These are phyloP conservation scores for Botrytis elliptica DNA, from an alignment of 2,329 filamentous ascomycete genomes.

Conservation along the genomic window DNA sequence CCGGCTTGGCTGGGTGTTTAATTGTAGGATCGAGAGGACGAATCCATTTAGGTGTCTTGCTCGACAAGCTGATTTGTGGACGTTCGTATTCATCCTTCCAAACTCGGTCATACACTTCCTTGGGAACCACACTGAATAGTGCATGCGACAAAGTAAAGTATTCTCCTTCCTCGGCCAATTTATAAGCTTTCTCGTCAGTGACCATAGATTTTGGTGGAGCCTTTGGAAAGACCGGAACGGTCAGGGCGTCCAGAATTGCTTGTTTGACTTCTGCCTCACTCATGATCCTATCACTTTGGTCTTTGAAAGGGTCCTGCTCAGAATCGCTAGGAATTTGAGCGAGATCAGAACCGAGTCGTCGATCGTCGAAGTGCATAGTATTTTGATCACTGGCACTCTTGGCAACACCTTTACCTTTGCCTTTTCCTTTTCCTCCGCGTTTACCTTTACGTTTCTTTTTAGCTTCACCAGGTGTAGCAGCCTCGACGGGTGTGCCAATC, in stretches of 20 bases:
- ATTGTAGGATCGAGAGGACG: neutral
- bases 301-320: neutral
- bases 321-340: neutral
- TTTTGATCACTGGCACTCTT: neutral
- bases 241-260: neutral
- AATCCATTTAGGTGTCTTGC: neutral
- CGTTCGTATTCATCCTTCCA: slow-evolving; percentile 2
- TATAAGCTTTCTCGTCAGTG: neutral
- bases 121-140: slow-evolving; percentile 6
- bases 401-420: neutral
- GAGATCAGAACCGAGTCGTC: slow-evolving; percentile 2
- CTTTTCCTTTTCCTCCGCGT: neutral
- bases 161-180: neutral
- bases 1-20: neutral
- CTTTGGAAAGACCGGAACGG: neutral
- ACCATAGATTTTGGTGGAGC: neutral
- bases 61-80: slow-evolving; percentile 6
- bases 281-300: neutral
- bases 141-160: neutral
- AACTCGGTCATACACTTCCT: slow-evolving; percentile 1
- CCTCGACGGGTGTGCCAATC: neutral
- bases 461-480: neutral
- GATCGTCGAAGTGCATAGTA: neutral
- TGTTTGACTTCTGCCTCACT: neutral
- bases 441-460: neutral